phyloP scores from a whole-genome alignment of 768 basidiomycete genomes.

The Lactarius trivialis region DNA sequence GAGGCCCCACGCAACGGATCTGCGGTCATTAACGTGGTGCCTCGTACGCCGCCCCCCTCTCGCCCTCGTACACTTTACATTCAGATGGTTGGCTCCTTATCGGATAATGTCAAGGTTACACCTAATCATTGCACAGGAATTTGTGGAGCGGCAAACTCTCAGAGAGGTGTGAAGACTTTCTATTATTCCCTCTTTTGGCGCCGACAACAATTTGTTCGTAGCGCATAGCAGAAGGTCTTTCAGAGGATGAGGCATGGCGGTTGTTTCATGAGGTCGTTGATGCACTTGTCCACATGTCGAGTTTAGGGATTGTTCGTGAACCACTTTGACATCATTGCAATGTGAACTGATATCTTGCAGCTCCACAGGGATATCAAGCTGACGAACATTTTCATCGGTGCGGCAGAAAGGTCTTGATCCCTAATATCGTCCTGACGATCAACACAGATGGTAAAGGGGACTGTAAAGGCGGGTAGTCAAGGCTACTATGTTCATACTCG shows the following conservation, averaged over 20 bases:
- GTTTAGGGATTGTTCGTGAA: slow-evolving; percentile 67
- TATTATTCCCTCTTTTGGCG: slow-evolving; percentile 6
- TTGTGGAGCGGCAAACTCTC: slow-evolving; percentile 85
- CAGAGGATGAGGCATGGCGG: slow-evolving; percentile 83
- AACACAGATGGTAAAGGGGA: slow-evolving; percentile 68
- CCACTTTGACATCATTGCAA: not conserved
- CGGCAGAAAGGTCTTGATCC: slow-evolving; percentile 22
- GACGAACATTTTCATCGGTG: slow-evolving; percentile 91
- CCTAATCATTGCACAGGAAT: slow-evolving; percentile 49
- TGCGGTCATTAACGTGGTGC: slow-evolving; percentile 14
- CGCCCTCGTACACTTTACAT: slow-evolving; percentile 69
- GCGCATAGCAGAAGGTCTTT: slow-evolving; percentile 74
- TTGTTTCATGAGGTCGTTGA: slow-evolving; percentile 87
- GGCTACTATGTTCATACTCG: not conserved
- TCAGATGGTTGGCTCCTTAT: slow-evolving; percentile 63
- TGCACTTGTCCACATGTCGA: slow-evolving; percentile 85
- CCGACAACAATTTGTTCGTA: slow-evolving; percentile 24
- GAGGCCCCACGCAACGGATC: slow-evolving; percentile 4
- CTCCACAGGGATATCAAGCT: slow-evolving; percentile 87
- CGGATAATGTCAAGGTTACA: not conserved
- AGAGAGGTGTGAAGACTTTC: slow-evolving; percentile 50
- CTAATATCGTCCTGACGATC: slow-evolving; percentile 1
- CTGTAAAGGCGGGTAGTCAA: slow-evolving; percentile 52
- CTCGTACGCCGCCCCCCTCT: slow-evolving; percentile 12
- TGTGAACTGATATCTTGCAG: slow-evolving; percentile 29